Evolutionary conservation across 805 yeast genomes (phyloP), one percentile per base, ranked within the genome.

Genomic region (Metschnikowia lunata): DNA sequence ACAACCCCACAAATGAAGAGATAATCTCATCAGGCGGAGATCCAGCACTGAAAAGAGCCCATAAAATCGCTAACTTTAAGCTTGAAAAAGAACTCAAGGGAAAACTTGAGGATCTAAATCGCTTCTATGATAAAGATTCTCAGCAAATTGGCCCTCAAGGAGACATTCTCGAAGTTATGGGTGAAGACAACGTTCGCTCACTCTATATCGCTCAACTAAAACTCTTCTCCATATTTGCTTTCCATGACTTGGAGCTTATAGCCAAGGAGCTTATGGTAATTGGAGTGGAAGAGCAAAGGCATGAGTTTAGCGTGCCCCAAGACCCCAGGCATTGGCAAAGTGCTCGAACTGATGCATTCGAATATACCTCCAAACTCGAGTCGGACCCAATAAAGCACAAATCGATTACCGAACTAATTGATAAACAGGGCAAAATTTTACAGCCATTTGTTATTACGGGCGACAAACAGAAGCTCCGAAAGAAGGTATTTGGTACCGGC

Each of bases 401-500:
- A 33, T 39, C 51, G 11, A 56, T 66, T 8, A 49, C 62, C 6
- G 67, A 67, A 13, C 54, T 87, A 34, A 54, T 88, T 6, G 76
- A 88, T 0, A 77, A 79, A 44, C 77, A 77, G 33, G 98, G 98
- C 3, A 85, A 83, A 60, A 83, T 91, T 6, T 63, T 86, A 29
- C 77, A 85, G 54, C 97, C 97, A 9, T 93, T 91, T 63, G 85
- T 91, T 0, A 74, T 91, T 13, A 79, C 83, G 8, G 52, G 60
- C 1, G 66, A 74, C 35, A 74, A 79, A 47, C 79, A 79, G 31
- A 78, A 82, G 37, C 52, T 88, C 13, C 70, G 75, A 45, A 67
- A 72, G 29, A 78, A 82, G 55, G 97, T 90, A 0, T 80, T 78
- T 54, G 97, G 97, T 1, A 88, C 95, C 2, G 99, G 97, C 1